Evolutionary conservation across 345 rosid species (phyloP).

Genomic region (Diplotaxis tenuifolia): DNA sequence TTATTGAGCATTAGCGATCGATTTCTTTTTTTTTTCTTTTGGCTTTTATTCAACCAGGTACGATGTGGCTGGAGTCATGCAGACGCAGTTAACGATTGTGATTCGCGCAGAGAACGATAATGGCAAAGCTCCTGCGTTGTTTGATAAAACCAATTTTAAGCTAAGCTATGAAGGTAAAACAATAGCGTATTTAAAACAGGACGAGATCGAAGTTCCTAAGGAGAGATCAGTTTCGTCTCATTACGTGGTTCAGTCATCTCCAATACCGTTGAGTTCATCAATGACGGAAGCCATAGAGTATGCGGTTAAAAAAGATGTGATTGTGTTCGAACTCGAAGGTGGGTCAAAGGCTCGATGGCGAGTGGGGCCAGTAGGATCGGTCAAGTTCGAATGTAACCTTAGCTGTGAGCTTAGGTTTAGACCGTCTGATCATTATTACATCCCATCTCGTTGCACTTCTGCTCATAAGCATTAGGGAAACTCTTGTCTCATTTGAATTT

Average conservation of each 20-base stretch:
- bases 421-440: constrained; percentile 41
- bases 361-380: constrained; percentile 64
- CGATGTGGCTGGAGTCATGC: constrained; percentile 50
- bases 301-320: constrained; percentile 48
- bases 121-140: constrained; percentile 58
- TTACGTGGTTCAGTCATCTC: constrained; percentile 55
- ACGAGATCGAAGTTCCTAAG: constrained; percentile 60
- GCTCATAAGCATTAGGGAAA: constrained; percentile 46
- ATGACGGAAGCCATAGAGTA: constrained; percentile 39
- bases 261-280: constrained; percentile 56
- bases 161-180: constrained; percentile 48
- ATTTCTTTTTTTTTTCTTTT: not conserved
- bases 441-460: constrained; percentile 57
- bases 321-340: constrained; percentile 65
- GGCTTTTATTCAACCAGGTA: constrained; percentile 21
- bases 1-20: constrained; percentile 1
- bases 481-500: not conserved
- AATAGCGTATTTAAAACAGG: constrained; percentile 50
- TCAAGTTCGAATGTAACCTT: constrained; percentile 51
- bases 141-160: constrained; percentile 40
- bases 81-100: constrained; percentile 57
- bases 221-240: constrained; percentile 38
- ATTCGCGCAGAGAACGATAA: constrained; percentile 68
- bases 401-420: constrained; percentile 61
- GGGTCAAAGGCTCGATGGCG: constrained; percentile 63